phyloP scores from a whole-genome alignment of 495 filamentous ascomycete genomes.

The Penicillium odoratum region DNA sequence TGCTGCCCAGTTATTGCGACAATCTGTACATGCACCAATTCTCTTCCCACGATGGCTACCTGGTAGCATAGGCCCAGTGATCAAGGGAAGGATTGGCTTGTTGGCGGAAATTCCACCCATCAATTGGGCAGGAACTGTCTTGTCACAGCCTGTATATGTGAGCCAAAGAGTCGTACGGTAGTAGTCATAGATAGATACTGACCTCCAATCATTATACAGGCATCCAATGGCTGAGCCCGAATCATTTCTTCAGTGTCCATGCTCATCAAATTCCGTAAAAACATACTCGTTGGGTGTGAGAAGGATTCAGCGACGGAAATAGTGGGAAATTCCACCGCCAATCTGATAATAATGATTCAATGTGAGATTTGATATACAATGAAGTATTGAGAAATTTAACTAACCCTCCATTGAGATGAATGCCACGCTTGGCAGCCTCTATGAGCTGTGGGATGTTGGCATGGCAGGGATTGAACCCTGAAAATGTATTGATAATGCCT shows the following conservation, averaged over 20 bases:
- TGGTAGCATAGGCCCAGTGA: slow-evolving; percentile 69
- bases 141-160: slow-evolving; percentile 57
- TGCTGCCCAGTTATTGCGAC: slow-evolving; percentile 65
- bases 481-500: slow-evolving; percentile 66
- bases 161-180: background rate
- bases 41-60: slow-evolving; percentile 57
- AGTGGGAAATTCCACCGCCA: slow-evolving; percentile 67
- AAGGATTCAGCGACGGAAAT: slow-evolving; percentile 66
- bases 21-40: slow-evolving; percentile 68
- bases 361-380: too few species aligned
- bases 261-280: slow-evolving; percentile 65
- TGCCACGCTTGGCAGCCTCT: slow-evolving; percentile 62
- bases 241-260: slow-evolving; percentile 78
- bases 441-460: slow-evolving; percentile 67
- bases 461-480: slow-evolving; percentile 68
- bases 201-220: slow-evolving; percentile 66
- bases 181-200: slow-evolving; percentile 11
- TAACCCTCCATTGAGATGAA: slow-evolving; percentile 57
- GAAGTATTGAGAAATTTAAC: too few species aligned
- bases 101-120: slow-evolving; percentile 72
- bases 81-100: slow-evolving; percentile 61
- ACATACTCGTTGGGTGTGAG: slow-evolving; percentile 67
- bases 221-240: slow-evolving; percentile 61
- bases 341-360: too few species aligned
- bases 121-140: slow-evolving; percentile 66